These are phyloP conservation scores for Arabidopsis thaliana DNA, from an alignment of 345 rosid species.

Conservation along the genomic window DNA sequence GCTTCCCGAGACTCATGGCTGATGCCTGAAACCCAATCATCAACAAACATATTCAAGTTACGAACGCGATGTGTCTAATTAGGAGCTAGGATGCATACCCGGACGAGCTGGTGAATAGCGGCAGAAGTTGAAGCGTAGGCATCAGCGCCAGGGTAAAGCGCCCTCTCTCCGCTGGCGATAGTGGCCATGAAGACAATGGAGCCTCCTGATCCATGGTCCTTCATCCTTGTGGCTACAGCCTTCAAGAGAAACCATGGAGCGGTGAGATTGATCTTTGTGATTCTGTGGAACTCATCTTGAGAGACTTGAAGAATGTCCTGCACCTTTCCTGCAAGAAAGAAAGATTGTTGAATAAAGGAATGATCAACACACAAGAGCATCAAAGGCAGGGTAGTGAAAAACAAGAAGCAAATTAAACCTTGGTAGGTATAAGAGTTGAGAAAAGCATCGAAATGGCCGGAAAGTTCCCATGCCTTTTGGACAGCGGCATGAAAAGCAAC, in stretches of 20 bases:
- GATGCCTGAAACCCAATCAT: conserved; percentile 36
- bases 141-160: conserved; percentile 87
- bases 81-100: conserved; percentile 48
- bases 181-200: conserved; percentile 72
- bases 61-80: background rate
- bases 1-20: conserved; percentile 48
- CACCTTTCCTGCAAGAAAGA: conserved; percentile 53
- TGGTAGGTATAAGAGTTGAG: conserved; percentile 71
- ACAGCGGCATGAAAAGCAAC: conserved; percentile 73
- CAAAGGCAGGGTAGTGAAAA: background rate
- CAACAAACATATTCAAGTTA: background rate
- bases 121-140: conserved; percentile 78
- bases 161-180: conserved; percentile 75
- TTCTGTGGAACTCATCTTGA: conserved; percentile 67
- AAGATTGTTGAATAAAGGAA: background rate
- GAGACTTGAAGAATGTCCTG: conserved; percentile 66
- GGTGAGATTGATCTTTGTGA: conserved; percentile 60
- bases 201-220: conserved; percentile 65
- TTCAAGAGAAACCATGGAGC: conserved; percentile 82
- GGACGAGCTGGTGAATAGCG: conserved; percentile 74
- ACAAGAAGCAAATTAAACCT: conserved; percentile 44
- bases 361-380: no score
- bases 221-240: conserved; percentile 77
- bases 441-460: conserved; percentile 79
- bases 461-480: conserved; percentile 56